These are phyloP conservation scores for Macrophomina pseudophaseolina DNA, from an alignment of 2,329 filamentous ascomycete genomes.

Conservation along the genomic window DNA sequence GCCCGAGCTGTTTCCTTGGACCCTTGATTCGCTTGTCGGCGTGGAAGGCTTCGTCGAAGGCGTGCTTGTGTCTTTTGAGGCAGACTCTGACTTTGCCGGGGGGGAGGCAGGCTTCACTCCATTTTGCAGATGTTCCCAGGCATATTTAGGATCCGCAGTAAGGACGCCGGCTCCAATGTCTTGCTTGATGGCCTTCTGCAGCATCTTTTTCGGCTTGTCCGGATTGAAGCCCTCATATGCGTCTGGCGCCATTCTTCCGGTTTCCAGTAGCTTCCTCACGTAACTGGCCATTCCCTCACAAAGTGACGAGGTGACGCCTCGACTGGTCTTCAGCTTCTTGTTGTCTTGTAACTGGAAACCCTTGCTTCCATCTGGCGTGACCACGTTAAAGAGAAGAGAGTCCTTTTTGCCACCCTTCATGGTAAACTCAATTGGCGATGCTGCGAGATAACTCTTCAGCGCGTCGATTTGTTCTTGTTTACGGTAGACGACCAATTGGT, in stretches of 20 bases:
- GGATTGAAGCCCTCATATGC: conserved; percentile 15
- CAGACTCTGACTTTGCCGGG: neutral
- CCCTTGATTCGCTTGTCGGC: neutral
- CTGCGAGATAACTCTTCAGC: neutral
- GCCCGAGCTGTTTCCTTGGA: neutral
- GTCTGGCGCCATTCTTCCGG: neutral
- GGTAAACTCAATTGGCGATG: neutral
- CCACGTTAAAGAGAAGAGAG: neutral
- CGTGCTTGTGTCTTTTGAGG: neutral
- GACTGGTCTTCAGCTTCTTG: neutral
- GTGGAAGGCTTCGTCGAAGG: conserved; percentile 7
- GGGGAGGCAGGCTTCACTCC: neutral
- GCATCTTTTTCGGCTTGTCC: neutral
- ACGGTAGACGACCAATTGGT: conserved; percentile 6
- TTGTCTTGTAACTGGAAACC: conserved; percentile 1
- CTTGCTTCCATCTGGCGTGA: neutral
- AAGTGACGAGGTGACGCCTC: neutral
- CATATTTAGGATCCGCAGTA: neutral
- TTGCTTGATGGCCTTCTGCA: neutral
- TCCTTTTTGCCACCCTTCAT: neutral
- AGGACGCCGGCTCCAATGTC: neutral
- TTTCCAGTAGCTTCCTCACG: neutral
- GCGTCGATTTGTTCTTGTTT: conserved; percentile 5
- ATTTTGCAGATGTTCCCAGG: neutral
- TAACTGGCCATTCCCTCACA: neutral